Base-by-base conservation (phyloP, 192 early-diverging fungal species). In the Backusella westeae region DNA sequence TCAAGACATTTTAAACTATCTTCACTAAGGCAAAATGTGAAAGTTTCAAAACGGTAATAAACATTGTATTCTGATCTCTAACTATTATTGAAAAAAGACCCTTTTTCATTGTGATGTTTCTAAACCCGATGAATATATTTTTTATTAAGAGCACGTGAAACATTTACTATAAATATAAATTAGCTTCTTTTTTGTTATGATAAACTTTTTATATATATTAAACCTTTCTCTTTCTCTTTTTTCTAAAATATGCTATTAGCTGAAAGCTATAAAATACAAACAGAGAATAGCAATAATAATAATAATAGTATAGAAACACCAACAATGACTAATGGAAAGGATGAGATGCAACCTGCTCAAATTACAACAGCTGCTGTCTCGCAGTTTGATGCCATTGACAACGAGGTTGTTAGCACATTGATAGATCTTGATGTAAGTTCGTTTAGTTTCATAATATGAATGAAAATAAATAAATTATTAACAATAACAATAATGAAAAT, bases 191-290 rank as follows among this genome's bases (percentile, higher is more conserved):
- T 63, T 63, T 49, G 19, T n/a, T 19, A 49, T 49, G 46, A 49
- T 49, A 49, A 49, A 49, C 46, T 49, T 49, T 49, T 49, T 29
- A 9, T 63, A 63, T 32, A 63, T 63, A 67, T 67, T 38, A 38
- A 39, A 23, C 21, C n/a, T 36, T 41, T 69, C 38, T 69, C 36
- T 9, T 10, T 41, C 67, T 36, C 35, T 36, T 41, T 41, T 69
- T 12, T 69, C 32, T 39, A 41, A 38, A 69, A 69, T 41, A 69
- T 69, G 68, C 19, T 69, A 23, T 35, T 38, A 5, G 34, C 68
- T 38, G 68, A 69, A 10, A 69, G 68, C 36, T 69, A 38, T 38
- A 69, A 69, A 69, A 35, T 69, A 39, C 35, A 69, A 38, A 69
- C 35, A 21, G 68, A 69, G 36, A 69, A 23, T 14, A 35, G 2